Evolutionary conservation across 2,329 filamentous ascomycete species (phyloP).

Genomic region (Ascomycota sp.): DNA sequence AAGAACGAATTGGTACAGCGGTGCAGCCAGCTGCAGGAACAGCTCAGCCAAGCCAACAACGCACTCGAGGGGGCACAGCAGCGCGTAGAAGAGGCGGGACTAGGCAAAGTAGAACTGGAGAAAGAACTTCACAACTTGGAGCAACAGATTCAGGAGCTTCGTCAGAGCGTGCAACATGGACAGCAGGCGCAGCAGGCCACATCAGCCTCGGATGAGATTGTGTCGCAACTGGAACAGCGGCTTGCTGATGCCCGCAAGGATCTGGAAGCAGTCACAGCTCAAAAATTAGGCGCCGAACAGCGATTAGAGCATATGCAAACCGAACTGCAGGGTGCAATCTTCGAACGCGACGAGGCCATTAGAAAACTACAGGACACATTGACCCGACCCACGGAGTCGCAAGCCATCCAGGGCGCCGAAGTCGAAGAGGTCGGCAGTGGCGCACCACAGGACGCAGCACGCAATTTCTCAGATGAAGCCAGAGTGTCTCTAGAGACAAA

Average conservation of each 20-base stretch:
- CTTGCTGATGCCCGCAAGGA: slow-evolving; percentile 32
- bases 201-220: slow-evolving; percentile 24
- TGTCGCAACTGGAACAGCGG: slow-evolving; percentile 26
- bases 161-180: slow-evolving; percentile 11
- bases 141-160: slow-evolving; percentile 13
- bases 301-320: slow-evolving; percentile 32
- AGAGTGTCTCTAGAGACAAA: slow-evolving; percentile 40
- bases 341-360: slow-evolving; percentile 43
- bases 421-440: background rate
- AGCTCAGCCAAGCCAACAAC: slow-evolving; percentile 23
- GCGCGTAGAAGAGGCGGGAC: slow-evolving; percentile 11
- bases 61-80: slow-evolving; percentile 34
- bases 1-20: slow-evolving; percentile 30
- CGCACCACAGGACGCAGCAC: slow-evolving; percentile 4
- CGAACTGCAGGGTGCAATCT: slow-evolving; percentile 41
- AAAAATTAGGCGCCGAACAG: slow-evolving; percentile 49
- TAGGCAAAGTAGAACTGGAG: slow-evolving; percentile 17
- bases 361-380: slow-evolving; percentile 14
- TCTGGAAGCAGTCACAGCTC: slow-evolving; percentile 41
- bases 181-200: slow-evolving; percentile 9
- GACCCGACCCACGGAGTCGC: background rate
- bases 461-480: slow-evolving; percentile 31
- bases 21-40: slow-evolving; percentile 29
- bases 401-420: background rate
- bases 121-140: slow-evolving; percentile 10